Evolutionary conservation across 495 filamentous ascomycete species (phyloP).

Genomic region (Podospora anserina): DNA sequence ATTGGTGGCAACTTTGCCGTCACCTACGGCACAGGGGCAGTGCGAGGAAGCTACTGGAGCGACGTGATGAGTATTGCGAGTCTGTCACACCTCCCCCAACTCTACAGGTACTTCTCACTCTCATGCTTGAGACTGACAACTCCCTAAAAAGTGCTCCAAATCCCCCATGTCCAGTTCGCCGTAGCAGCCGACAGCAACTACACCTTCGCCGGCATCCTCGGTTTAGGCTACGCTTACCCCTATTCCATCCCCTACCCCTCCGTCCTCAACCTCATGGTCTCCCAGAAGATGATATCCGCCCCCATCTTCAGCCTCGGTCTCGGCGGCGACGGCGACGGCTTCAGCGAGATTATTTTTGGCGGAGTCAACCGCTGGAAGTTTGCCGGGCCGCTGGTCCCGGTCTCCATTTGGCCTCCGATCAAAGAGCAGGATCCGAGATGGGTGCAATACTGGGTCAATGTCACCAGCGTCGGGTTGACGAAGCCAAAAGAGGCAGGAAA

Average conservation of each 20-base stretch:
- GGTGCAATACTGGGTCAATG: slow-evolving; percentile 44
- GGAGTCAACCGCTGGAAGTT: slow-evolving; percentile 45
- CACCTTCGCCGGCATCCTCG: slow-evolving; percentile 42
- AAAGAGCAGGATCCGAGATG: slow-evolving; percentile 36
- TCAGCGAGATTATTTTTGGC: slow-evolving; percentile 46
- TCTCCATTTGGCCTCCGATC: slow-evolving; percentile 43
- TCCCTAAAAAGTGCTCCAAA: slow-evolving; percentile 19
- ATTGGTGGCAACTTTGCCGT: slow-evolving; percentile 37
- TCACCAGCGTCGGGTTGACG: slow-evolving; percentile 42
- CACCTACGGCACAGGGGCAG: slow-evolving; percentile 42
- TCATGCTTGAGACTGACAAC: background rate
- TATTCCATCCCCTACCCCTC: slow-evolving; percentile 58
- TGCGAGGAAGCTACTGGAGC: slow-evolving; percentile 39
- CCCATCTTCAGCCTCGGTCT: slow-evolving; percentile 71
- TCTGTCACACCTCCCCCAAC: background rate
- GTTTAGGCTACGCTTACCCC: slow-evolving; percentile 40
- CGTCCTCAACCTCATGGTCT: slow-evolving; percentile 61
- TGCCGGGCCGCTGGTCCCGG: slow-evolving; percentile 40
- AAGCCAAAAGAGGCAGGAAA: slow-evolving; percentile 28
- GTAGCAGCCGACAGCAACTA: slow-evolving; percentile 43
- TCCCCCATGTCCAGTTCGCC: slow-evolving; percentile 33
- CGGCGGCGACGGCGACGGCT: slow-evolving; percentile 45
- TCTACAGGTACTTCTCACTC: background rate
- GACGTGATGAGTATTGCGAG: slow-evolving; percentile 40
- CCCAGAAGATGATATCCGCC: slow-evolving; percentile 59